These are phyloP conservation scores for Mortierella sp. DNA, from an alignment of 371 early-diverging fungal genomes.

Conservation along the genomic window DNA sequence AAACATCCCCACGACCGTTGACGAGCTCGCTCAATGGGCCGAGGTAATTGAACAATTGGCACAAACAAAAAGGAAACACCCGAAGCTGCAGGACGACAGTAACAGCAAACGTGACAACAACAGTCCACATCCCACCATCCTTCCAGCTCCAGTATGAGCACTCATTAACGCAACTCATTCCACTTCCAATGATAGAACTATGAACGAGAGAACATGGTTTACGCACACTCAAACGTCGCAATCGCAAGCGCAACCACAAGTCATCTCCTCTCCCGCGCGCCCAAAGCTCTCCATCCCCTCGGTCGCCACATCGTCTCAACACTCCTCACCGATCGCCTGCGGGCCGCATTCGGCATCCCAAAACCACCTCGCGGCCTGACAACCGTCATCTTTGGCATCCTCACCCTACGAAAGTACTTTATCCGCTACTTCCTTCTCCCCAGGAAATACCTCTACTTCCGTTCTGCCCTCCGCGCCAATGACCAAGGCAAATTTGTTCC, in stretches of 20 bases:
- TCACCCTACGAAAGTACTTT: conserved; percentile 37
- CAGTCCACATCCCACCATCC: background rate
- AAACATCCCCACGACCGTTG: conserved; percentile 64
- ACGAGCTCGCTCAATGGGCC: conserved; percentile 59
- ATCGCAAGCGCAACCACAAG: conserved; percentile 52
- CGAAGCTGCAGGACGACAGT: background rate
- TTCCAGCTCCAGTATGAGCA: too few species aligned
- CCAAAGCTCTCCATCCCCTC: conserved; percentile 30
- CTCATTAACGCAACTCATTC: too few species aligned
- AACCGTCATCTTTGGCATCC: conserved; percentile 3
- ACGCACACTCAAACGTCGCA: conserved; percentile 42
- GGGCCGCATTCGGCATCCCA: conserved; percentile 49
- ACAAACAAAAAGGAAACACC: too few species aligned
- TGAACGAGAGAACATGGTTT: conserved; percentile 30
- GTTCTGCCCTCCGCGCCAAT: conserved; percentile 43
- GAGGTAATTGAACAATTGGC: conserved; percentile 55
- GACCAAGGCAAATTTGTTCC: conserved; percentile 45
- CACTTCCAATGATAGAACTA: conserved; percentile 14
- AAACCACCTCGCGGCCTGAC: conserved; percentile 25
- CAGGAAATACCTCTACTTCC: conserved; percentile 18
- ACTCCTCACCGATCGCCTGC: conserved; percentile 40
- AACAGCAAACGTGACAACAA: background rate
- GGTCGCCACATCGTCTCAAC: conserved; percentile 35
- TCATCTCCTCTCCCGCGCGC: conserved; percentile 37
- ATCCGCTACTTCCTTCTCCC: conserved; percentile 50